Evolutionary conservation across 73 alveolate species (phyloP).

Genomic region (Tetrahymena elliotti): DNA sequence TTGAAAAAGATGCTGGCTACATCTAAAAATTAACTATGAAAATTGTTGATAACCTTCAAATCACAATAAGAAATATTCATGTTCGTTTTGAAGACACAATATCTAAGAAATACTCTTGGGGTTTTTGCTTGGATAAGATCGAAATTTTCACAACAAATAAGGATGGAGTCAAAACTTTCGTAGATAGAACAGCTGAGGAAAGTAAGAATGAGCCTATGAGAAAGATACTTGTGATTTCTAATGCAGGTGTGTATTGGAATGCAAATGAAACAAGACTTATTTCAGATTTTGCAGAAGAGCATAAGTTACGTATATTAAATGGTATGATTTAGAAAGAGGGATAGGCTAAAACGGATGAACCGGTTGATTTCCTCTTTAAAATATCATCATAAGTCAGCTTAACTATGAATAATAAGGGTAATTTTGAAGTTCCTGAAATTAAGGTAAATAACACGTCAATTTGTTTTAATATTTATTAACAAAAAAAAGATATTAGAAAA

Average conservation of each 20-base stretch:
- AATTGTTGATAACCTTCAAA: conserved; percentile 86
- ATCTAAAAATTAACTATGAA: conserved; percentile 73
- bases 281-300: background rate
- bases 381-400: background rate
- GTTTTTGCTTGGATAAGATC: background rate
- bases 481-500: background rate
- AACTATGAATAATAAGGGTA: background rate
- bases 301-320: background rate
- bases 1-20: conserved; percentile 65
- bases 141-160: background rate
- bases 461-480: background rate
- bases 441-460: background rate
- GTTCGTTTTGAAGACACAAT: conserved; percentile 78
- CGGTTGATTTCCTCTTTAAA: background rate
- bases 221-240: background rate
- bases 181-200: background rate
- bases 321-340: background rate
- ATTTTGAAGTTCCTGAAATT: background rate
- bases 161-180: background rate
- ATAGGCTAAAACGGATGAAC: background rate
- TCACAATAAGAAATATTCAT: conserved; percentile 81
- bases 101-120: conserved; percentile 19
- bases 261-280: background rate
- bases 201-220: background rate
- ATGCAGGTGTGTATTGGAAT: background rate